Conservation (phyloP, 1,284 basidiomycete species). For the Xerocomus minutiporus region DNA sequence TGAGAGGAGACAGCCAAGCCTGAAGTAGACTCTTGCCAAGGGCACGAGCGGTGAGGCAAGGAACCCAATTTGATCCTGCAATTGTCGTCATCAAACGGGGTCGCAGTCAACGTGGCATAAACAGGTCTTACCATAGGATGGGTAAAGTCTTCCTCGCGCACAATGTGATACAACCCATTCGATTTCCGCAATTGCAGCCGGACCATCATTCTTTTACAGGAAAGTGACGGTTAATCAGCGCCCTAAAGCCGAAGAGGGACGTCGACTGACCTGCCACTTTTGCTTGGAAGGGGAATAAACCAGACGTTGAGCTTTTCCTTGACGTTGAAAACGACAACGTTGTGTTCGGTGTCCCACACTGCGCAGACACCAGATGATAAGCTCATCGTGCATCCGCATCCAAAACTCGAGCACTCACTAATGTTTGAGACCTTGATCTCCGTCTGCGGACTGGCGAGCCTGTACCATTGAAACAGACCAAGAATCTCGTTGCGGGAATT, state of each 20-base stretch:
- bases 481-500: constrained; percentile 25
- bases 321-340: constrained; percentile 26
- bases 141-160: constrained; percentile 19
- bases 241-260: neutral
- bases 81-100: neutral
- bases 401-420: constrained; percentile 19
- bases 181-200: constrained; percentile 25
- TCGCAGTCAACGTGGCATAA: neutral
- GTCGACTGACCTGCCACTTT: constrained; percentile 13
- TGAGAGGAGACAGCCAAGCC: constrained; percentile 38
- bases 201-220: constrained; percentile 19
- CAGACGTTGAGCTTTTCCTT: constrained; percentile 23
- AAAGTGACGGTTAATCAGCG: neutral
- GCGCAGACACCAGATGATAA: constrained; percentile 1
- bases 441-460: constrained; percentile 24
- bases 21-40: constrained; percentile 38
- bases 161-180: constrained; percentile 10
- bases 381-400: neutral
- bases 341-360: constrained; percentile 26
- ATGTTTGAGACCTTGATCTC: constrained; percentile 6
- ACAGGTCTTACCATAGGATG: constrained; percentile 21
- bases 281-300: constrained; percentile 24
- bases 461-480: constrained; percentile 30
- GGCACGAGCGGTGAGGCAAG: constrained; percentile 48
- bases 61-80: constrained; percentile 48